These are phyloP conservation scores for Malus hybrid DNA, from an alignment of 331 rosid genomes.

Conservation along the genomic window DNA sequence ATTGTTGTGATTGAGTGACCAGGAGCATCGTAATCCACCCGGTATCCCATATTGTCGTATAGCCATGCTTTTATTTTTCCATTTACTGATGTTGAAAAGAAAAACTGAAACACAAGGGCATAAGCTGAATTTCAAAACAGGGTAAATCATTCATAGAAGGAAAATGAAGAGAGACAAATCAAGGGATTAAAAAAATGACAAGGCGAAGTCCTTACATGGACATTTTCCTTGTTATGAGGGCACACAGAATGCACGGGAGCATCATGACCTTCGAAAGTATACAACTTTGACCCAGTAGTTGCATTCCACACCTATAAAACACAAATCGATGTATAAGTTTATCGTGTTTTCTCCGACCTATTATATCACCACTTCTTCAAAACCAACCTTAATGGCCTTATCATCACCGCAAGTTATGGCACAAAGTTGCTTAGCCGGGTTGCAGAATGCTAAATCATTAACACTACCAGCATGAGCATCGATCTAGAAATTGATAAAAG, in stretches of 20 bases:
- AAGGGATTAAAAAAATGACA: neutral
- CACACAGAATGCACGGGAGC: slow-evolving; percentile 87
- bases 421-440: slow-evolving; percentile 64
- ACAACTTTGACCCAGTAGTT: slow-evolving; percentile 55
- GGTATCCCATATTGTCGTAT: slow-evolving; percentile 30
- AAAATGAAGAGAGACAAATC: neutral
- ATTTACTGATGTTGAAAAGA: slow-evolving; percentile 54
- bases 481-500: slow-evolving; percentile 33
- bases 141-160: neutral
- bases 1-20: slow-evolving; percentile 41
- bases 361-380: neutral
- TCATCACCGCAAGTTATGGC: slow-evolving; percentile 93
- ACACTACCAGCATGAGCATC: slow-evolving; percentile 94
- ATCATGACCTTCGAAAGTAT: slow-evolving; percentile 76
- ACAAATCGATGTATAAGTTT: neutral
- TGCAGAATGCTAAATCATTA: slow-evolving; percentile 79
- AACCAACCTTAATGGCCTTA: slow-evolving; percentile 72
- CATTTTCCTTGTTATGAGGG: slow-evolving; percentile 73
- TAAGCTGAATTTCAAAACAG: neutral
- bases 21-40: slow-evolving; percentile 53
- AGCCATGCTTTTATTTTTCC: slow-evolving; percentile 67
- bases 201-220: slow-evolving; percentile 46
- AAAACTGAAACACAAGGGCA: slow-evolving; percentile 36
- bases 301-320: slow-evolving; percentile 86
- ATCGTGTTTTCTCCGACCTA: neutral